Evolutionary conservation across 345 rosid genomes (phyloP).

Genomic region (Lumnitzera racemosa): DNA sequence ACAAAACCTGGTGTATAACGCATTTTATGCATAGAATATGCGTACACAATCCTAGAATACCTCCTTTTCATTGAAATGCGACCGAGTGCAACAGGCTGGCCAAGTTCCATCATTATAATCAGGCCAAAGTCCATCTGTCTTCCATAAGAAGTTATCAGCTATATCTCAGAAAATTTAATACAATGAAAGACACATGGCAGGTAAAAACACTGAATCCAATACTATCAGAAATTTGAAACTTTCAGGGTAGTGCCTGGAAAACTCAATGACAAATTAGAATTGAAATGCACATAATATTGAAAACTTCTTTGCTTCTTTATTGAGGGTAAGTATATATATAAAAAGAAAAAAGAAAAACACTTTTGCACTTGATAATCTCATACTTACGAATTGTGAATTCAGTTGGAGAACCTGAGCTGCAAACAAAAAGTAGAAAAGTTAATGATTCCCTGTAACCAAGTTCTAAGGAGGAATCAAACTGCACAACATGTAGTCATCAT

Average conservation of each 20-base stretch:
- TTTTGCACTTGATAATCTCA: background rate
- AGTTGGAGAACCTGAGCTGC: slow-evolving; percentile 59
- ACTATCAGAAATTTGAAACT: too few relatives aligned
- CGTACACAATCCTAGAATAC: slow-evolving; percentile 15
- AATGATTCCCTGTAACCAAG: slow-evolving; percentile 11
- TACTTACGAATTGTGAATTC: slow-evolving; percentile 95
- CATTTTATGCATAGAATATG: background rate
- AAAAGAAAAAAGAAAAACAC: slow-evolving; percentile 1
- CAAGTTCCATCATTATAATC: slow-evolving; percentile 90
- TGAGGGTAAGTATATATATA: background rate
- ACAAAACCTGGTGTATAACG: background rate
- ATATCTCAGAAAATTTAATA: background rate
- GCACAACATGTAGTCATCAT: background rate
- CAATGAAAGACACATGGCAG: background rate
- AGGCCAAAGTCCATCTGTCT: slow-evolving; percentile 93
- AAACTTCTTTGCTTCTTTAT: too few relatives aligned
- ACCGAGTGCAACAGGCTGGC: slow-evolving; percentile 73
- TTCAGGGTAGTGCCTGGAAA: too few relatives aligned
- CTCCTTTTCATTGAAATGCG: slow-evolving; percentile 60
- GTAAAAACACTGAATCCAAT: too few relatives aligned
- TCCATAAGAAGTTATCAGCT: slow-evolving; percentile 1
- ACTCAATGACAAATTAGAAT: too few relatives aligned
- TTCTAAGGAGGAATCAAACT: background rate
- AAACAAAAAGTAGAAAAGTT: slow-evolving; percentile 4
- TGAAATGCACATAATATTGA: too few relatives aligned